These are phyloP conservation scores for Hamamelis virginiana DNA, from an alignment of 164 flowering plant species.

Conservation along the genomic window DNA sequence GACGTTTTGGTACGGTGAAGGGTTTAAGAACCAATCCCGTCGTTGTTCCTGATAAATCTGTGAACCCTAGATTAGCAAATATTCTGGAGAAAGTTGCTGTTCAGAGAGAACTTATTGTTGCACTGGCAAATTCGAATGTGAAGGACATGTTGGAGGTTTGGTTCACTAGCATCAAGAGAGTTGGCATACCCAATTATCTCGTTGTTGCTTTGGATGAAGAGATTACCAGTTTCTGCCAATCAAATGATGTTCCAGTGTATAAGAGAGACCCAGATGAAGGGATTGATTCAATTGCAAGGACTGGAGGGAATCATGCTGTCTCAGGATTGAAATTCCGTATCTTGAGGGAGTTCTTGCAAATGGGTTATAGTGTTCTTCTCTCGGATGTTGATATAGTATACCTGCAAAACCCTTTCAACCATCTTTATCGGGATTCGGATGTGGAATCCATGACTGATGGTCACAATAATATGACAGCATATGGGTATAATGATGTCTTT, in stretches of 20 bases:
- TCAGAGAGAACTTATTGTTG: slow-evolving; percentile 65
- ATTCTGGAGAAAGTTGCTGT: slow-evolving; percentile 65
- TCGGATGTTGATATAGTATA: slow-evolving; percentile 34
- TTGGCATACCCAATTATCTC: slow-evolving; percentile 46
- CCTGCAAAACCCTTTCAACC: slow-evolving; percentile 23
- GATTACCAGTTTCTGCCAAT: slow-evolving; percentile 29
- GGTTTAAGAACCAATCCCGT: slow-evolving; percentile 73
- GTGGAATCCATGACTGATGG: slow-evolving; percentile 29
- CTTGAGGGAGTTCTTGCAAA: slow-evolving; percentile 88
- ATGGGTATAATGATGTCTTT: slow-evolving; percentile 22
- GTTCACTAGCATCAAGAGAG: slow-evolving; percentile 33
- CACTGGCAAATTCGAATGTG: slow-evolving; percentile 22
- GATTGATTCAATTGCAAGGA: slow-evolving; percentile 15
- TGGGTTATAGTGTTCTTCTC: slow-evolving; percentile 89
- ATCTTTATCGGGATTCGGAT: slow-evolving; percentile 25
- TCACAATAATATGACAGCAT: slow-evolving; percentile 70
- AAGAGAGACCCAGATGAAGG: slow-evolving; percentile 22
- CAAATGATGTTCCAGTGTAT: slow-evolving; percentile 38
- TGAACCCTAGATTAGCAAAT: slow-evolving; percentile 80
- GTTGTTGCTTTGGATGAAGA: slow-evolving; percentile 26
- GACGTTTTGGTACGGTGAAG: slow-evolving; percentile 89
- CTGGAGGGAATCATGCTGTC: slow-evolving; percentile 80
- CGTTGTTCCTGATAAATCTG: slow-evolving; percentile 74
- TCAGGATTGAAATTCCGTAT: slow-evolving; percentile 87
- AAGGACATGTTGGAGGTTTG: slow-evolving; percentile 20